Evolutionary conservation across 108 stramenopile genomes (phyloP).

Genomic region (Skeletonema potamos): DNA sequence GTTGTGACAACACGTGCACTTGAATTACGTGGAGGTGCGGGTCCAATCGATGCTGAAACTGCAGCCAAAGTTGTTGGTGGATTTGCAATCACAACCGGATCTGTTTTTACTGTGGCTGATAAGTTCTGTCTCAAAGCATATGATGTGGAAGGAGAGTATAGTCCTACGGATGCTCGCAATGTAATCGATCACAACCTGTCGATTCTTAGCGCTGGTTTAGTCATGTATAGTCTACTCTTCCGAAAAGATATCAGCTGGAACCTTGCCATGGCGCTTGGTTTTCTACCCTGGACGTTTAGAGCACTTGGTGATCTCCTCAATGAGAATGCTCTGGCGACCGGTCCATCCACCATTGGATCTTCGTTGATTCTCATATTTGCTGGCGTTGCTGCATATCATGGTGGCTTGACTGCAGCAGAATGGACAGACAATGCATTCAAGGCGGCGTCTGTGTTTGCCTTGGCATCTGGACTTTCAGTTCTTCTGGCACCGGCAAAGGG

Average conservation of each 20-base stretch:
- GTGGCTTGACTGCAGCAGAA: neutral
- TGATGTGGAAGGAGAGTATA: neutral
- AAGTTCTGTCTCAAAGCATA: neutral
- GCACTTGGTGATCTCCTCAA: neutral
- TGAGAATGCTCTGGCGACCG: neutral
- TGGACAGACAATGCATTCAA: neutral
- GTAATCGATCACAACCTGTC: neutral
- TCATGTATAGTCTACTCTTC: neutral
- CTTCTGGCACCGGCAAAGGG: neutral
- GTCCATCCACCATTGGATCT: neutral
- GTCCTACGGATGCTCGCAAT: neutral
- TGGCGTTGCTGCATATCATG: neutral
- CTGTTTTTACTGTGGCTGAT: neutral
- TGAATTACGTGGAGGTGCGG: neutral
- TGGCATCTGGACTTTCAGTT: neutral
- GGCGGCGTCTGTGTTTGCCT: neutral
- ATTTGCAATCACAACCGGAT: neutral
- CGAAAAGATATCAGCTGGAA: neutral
- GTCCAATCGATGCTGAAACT: neutral
- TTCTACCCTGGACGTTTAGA: neutral
- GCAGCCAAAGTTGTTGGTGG: neutral
- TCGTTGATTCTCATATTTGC: neutral
- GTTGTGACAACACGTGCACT: neutral
- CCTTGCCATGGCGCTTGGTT: neutral
- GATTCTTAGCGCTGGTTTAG: neutral